phyloP scores from a whole-genome alignment of 345 rosid species.

The Luvunga scandens region DNA sequence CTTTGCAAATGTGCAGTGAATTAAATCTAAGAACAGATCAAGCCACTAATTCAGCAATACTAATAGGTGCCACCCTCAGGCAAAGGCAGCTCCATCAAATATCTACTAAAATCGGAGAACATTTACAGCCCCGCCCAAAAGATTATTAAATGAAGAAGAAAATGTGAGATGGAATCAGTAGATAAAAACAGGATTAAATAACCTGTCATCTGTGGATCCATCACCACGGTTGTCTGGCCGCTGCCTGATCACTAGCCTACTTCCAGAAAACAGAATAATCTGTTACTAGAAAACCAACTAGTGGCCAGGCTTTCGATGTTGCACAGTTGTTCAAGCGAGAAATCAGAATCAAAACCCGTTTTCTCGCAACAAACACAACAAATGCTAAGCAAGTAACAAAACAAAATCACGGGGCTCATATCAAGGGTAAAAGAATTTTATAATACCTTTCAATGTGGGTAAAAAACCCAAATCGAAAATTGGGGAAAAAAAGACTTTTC shows the following conservation, averaged over 20 bases:
- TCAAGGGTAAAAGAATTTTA: slow-evolving; percentile 43
- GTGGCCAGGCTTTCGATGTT: slow-evolving; percentile 32
- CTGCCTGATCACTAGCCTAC: slow-evolving; percentile 26
- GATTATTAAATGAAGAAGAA: neutral
- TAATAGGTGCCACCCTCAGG: too few species aligned
- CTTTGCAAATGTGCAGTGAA: too few species aligned
- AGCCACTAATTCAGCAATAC: too few species aligned
- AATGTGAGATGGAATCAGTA: slow-evolving; percentile 59
- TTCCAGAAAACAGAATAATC: neutral
- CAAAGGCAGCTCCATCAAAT: too few species aligned
- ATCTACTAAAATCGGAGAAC: too few species aligned
- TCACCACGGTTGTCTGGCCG: slow-evolving; percentile 75
- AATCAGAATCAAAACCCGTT: slow-evolving; percentile 13
- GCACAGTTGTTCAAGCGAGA: slow-evolving; percentile 33
- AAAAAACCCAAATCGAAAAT: slow-evolving; percentile 18
- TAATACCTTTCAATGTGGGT: slow-evolving; percentile 32
- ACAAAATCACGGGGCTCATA: slow-evolving; percentile 35
- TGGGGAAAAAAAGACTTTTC: neutral
- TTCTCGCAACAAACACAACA: slow-evolving; percentile 25
- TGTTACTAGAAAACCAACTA: slow-evolving; percentile 3
- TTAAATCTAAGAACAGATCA: too few species aligned
- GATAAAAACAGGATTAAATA: slow-evolving; percentile 32
- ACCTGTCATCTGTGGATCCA: slow-evolving; percentile 57
- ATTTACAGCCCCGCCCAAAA: neutral
- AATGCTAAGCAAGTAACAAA: slow-evolving; percentile 15